These are phyloP conservation scores for Plasmodium billcollinsi DNA, from an alignment of 169 alveolate species.

Conservation along the genomic window DNA sequence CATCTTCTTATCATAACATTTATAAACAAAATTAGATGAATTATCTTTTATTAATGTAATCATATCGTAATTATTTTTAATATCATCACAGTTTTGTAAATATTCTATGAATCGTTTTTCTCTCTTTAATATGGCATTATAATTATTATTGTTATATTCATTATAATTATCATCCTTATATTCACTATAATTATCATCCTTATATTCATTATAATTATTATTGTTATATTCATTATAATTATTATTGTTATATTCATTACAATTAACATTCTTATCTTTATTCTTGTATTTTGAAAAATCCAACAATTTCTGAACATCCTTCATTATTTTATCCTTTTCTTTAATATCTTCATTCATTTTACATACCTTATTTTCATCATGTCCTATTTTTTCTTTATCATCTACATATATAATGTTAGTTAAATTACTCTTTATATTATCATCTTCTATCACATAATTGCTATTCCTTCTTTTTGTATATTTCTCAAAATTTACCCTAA, in stretches of 20 bases:
- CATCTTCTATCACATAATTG: too few species aligned
- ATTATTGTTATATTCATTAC: not conserved
- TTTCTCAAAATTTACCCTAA: too few species aligned
- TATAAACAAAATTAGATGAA: conserved; percentile 41
- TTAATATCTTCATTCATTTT: not conserved
- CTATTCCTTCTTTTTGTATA: too few species aligned
- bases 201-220: not conserved
- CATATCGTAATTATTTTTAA: conserved; percentile 40
- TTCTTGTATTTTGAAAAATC: not conserved
- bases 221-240: not conserved
- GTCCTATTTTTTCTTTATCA: not conserved
- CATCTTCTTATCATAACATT: conserved; percentile 45
- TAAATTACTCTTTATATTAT: too few species aligned
- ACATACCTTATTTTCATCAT: not conserved
- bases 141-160: too few species aligned
- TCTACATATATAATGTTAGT: not conserved
- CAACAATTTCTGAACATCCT: not conserved
- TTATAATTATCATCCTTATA: not conserved
- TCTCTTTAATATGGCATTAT: not conserved
- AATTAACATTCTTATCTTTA: not conserved
- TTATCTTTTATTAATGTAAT: conserved; percentile 46
- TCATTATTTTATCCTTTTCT: not conserved
- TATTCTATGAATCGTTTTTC: conserved; percentile 25
- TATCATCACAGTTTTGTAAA: conserved; percentile 53
- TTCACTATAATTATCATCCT: not conserved